Percentiles rank a stretch among this genome's conserved stretches.
phyloP scores from a whole-genome alignment of 2,329 filamentous ascomycete genomes.

The Incumbomyces delicatus region DNA sequence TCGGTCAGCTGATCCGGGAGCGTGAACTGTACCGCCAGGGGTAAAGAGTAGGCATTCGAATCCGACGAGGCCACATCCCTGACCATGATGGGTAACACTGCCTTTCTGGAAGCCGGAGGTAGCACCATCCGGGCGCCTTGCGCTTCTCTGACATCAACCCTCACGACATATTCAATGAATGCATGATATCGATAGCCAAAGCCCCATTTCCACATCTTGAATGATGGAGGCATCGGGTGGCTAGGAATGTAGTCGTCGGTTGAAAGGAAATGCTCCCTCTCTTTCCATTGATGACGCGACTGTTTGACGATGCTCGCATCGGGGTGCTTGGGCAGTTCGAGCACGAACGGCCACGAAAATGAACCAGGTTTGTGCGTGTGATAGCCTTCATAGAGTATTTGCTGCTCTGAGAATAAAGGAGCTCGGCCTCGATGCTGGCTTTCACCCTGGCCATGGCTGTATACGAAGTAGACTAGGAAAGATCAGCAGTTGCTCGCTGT shows the following conservation, averaged over 20 bases:
- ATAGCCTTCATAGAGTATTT: constrained; percentile 15
- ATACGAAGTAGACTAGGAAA: constrained; percentile 10
- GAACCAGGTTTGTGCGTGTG: constrained; percentile 17
- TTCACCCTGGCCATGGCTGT: constrained; percentile 14
- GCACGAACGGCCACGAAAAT: constrained; percentile 16
- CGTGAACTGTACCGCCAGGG: constrained; percentile 1
- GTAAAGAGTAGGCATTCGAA: background rate
- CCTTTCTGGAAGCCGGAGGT: constrained; percentile 10
- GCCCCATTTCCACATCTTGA: constrained; percentile 10
- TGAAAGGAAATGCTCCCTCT: constrained; percentile 12
- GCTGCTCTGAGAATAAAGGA: constrained; percentile 12
- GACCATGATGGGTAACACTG: constrained; percentile 13
- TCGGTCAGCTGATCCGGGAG: constrained; percentile 10
- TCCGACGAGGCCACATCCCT: constrained; percentile 14
- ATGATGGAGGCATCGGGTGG: constrained; percentile 14
- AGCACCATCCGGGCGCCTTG: constrained; percentile 10
- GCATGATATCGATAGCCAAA: constrained; percentile 8
- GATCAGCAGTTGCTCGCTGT: background rate
- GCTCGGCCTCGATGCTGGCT: constrained; percentile 14
- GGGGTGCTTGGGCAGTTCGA: constrained; percentile 12
- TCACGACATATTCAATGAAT: constrained; percentile 19
- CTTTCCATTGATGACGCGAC: constrained; percentile 14
- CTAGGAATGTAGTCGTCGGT: constrained; percentile 7
- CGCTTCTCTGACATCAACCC: constrained; percentile 14
- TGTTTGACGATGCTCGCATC: constrained; percentile 9